Percentiles rank a stretch among this genome's conserved stretches.
These are phyloP conservation scores for Carallia pectinifolia DNA, from an alignment of 345 rosid genomes.

Conservation along the genomic window DNA sequence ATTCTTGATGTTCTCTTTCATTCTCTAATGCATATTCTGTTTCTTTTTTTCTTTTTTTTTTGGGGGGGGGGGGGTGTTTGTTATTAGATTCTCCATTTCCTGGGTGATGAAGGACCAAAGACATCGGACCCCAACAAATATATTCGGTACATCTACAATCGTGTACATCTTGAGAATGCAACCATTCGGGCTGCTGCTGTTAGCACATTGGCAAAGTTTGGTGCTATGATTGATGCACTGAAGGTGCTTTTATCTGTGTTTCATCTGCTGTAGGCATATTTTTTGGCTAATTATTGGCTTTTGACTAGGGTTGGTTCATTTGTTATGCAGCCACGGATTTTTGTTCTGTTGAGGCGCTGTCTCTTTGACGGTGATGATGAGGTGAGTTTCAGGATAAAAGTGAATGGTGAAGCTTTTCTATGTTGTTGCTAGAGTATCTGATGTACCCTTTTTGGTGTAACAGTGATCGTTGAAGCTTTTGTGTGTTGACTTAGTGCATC, in stretches of 20 bases:
- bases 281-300: neutral
- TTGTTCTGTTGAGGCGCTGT: slow-evolving; percentile 84
- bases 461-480: too few species aligned
- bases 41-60: neutral
- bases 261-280: neutral
- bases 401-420: neutral
- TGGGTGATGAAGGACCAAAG: slow-evolving; percentile 94
- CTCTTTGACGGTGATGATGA: slow-evolving; percentile 94
- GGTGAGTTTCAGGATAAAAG: slow-evolving; percentile 44
- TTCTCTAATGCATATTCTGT: slow-evolving; percentile 1
- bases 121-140: slow-evolving; percentile 95
- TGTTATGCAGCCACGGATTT: slow-evolving; percentile 72
- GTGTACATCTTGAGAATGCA: slow-evolving; percentile 97
- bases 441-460: too few species aligned
- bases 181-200: slow-evolving; percentile 98
- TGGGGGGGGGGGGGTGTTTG: neutral
- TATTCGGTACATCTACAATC: slow-evolving; percentile 91
- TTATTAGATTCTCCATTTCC: slow-evolving; percentile 88
- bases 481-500: too few species aligned
- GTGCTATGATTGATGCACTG: slow-evolving; percentile 83
- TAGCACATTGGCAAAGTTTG: slow-evolving; percentile 91
- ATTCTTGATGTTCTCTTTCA: neutral
- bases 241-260: slow-evolving; percentile 45
- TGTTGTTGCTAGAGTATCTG: too few species aligned
- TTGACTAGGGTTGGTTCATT: slow-evolving; percentile 15